Base-by-base conservation (phyloP, 768 basidiomycete genomes). In the Tylopilus plumbeoviolaceoides region DNA sequence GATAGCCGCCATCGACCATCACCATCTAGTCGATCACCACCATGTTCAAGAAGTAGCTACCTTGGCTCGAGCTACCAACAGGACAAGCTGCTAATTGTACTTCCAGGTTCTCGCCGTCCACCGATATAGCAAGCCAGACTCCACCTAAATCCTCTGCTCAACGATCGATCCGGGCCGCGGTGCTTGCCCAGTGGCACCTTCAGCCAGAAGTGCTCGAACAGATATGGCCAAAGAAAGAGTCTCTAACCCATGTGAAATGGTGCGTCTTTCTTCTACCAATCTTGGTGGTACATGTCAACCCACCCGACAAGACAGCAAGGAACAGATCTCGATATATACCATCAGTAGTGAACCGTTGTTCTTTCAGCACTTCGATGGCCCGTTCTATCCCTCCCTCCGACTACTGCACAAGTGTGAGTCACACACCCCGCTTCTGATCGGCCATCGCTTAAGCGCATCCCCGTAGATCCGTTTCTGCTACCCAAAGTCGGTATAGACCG, bases 221-320 rank as follows among this genome's bases (percentile, higher is more conserved):
- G 61, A 81, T 99, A 47, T 99, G 97, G 97, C 92, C 95, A 3
- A 99, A 98, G 89, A 99, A 98, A 78, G 95, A 98, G 76, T 79
- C 86, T 3, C 76, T 98, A 44, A 85, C 89, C 5, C 87, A 89
- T 63, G 91, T 94, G 55, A 98, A 98, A 77, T 98, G 97, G 95
- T 66, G 23, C 49, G 60, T 60, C 31, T 48, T 55, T 38, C 44
- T 47, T 42, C 40, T 51, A 44, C 5, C 44, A 39, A 55, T 44
- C 33, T 46, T 21, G 3, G 23, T 48, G 59, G 61, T 50, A 53
- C 62, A 21, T 14, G 38, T 44, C 43, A 57, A 46, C 59, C 27
- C 59, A 64, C 57, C 49, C 50, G 54, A 59, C 60, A 54, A 64
- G 66, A 71, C 70, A 98, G 95, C 75, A 89, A 87, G 84, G 95